Evolutionary conservation across 257 asterid genomes (phyloP).

Genomic region (Primulina tabacum): DNA sequence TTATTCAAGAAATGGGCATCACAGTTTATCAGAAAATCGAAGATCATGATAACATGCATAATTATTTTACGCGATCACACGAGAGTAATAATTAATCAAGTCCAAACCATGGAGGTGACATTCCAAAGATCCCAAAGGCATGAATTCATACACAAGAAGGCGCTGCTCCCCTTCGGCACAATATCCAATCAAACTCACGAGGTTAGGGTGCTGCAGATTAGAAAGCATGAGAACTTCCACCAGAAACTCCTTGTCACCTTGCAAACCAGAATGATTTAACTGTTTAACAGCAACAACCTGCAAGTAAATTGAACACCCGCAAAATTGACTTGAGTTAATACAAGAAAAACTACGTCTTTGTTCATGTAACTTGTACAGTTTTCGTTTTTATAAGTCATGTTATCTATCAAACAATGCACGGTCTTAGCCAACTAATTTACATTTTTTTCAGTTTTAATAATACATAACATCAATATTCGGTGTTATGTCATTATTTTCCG

Average conservation of each 20-base stretch:
- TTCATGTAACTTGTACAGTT: no score
- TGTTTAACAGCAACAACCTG: conserved; percentile 49
- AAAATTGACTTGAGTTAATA: no score
- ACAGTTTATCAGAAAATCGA: no score
- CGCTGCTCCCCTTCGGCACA: conserved; percentile 51
- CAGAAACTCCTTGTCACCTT: conserved; percentile 50
- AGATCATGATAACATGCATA: no score
- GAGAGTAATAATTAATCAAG: no score
- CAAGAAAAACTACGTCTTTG: no score
- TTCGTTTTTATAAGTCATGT: no score
- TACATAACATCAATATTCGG: no score
- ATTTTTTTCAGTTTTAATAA: neutral
- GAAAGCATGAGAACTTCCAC: conserved; percentile 54
- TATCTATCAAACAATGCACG: no score
- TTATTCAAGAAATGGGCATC: no score
- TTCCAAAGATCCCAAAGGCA: conserved; percentile 49
- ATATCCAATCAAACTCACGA: conserved; percentile 46
- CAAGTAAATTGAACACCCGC: neutral
- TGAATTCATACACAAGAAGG: conserved; percentile 47
- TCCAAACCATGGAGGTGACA: conserved; percentile 45
- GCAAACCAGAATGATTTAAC: conserved; percentile 46
- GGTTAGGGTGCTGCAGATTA: conserved; percentile 44
- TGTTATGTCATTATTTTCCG: no score
- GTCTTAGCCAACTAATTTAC: neutral
- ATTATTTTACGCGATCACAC: no score